Percentiles rank a stretch among this genome's conserved stretches.
Evolutionary conservation across 257 asterid species (phyloP).

Genomic region (Nemophila menziesii): DNA sequence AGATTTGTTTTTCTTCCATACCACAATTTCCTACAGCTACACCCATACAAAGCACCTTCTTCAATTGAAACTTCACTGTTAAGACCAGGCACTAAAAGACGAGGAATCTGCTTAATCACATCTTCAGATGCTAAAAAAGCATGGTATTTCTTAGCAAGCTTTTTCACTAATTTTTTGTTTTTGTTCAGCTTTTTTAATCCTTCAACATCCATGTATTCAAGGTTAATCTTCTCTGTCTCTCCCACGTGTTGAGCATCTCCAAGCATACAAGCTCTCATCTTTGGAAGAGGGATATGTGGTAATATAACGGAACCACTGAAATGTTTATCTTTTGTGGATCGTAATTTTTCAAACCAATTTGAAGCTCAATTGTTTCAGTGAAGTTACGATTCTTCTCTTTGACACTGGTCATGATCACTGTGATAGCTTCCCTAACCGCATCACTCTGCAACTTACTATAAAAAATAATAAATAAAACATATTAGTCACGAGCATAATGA

Average conservation of each 20-base stretch:
- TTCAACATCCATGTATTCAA: slow-evolving; percentile 28
- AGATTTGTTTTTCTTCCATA: slow-evolving; percentile 30
- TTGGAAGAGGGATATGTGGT: slow-evolving; percentile 4
- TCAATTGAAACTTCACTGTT: slow-evolving; percentile 28
- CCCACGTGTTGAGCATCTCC: slow-evolving; percentile 5
- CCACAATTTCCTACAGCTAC: slow-evolving; percentile 29
- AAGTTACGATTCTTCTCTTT: not conserved
- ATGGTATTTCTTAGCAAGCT: slow-evolving; percentile 28
- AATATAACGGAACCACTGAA: slow-evolving; percentile 5
- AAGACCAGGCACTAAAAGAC: slow-evolving; percentile 29
- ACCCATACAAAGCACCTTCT: slow-evolving; percentile 31
- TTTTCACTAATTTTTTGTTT: slow-evolving; percentile 25
- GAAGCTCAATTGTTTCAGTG: slow-evolving; percentile 1
- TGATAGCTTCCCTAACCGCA: slow-evolving; percentile 1
- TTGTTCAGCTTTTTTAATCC: slow-evolving; percentile 25
- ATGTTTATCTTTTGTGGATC: slow-evolving; percentile 5
- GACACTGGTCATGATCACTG: not conserved
- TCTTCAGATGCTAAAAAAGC: slow-evolving; percentile 33
- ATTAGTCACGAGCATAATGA: too few relatives aligned
- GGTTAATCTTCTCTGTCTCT: slow-evolving; percentile 20
- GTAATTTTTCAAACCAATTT: slow-evolving; percentile 4
- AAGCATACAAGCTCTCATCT: slow-evolving; percentile 4
- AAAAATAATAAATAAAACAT: not conserved
- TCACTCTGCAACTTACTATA: slow-evolving; percentile 5
- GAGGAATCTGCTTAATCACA: slow-evolving; percentile 29